Conservation (phyloP, 306 rosid species). For the Datisca glomerata region DNA sequence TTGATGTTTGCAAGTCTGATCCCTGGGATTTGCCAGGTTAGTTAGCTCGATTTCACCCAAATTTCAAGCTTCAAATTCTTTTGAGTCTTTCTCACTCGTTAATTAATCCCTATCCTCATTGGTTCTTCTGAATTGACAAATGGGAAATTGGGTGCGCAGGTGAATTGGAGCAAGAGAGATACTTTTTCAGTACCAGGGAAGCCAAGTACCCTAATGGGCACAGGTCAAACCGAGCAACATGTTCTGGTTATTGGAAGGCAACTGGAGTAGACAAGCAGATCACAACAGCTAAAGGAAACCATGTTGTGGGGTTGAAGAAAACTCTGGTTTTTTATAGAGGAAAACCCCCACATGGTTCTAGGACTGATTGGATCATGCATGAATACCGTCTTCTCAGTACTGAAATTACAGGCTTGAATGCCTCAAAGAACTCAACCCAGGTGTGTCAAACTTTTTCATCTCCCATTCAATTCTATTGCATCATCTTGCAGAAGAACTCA, state of each 20-base stretch:
- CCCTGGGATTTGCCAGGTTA: conserved; percentile 99
- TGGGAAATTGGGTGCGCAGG: conserved; percentile 26
- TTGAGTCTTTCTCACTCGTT: no score
- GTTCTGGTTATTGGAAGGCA: conserved; percentile 93
- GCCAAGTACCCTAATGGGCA: conserved; percentile 91
- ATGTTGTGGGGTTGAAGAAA: conserved; percentile 74
- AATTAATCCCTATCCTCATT: no score
- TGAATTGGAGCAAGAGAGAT: conserved; percentile 70
- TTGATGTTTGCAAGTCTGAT: conserved; percentile 78
- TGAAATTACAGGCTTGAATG: conserved; percentile 8
- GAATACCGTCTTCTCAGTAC: conserved; percentile 64
- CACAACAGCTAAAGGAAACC: conserved; percentile 26
- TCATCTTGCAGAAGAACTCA: background rate
- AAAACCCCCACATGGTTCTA: conserved; percentile 73
- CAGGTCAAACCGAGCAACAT: conserved; percentile 86
- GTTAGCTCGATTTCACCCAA: no score
- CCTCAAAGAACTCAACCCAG: conserved; percentile 18
- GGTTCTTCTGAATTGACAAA: no score
- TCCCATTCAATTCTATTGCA: background rate
- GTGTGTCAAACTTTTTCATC: conserved; percentile 14
- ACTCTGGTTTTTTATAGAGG: conserved; percentile 91
- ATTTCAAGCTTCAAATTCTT: no score
- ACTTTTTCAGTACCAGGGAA: conserved; percentile 85
- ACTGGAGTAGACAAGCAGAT: conserved; percentile 89
- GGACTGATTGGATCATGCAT: conserved; percentile 99